Conservation (phyloP, 108 stramenopile genomes). For the Pseudonitzschia delicatissima region DNA sequence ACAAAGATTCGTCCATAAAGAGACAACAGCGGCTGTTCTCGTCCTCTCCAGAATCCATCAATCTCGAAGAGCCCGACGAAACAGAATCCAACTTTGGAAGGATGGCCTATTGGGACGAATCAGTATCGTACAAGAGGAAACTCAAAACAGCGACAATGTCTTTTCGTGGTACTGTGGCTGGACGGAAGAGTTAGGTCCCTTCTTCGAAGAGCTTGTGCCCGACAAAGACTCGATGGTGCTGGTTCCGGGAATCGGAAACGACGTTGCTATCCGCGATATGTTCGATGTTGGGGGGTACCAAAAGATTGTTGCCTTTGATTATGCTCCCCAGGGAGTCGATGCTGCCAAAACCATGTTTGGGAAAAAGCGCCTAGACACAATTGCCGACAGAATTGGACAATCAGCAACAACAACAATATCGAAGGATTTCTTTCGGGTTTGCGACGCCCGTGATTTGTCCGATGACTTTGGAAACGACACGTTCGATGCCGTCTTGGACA, state of each 20-base stretch:
- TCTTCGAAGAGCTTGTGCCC: constrained; percentile 48
- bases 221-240: constrained; percentile 11
- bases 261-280: constrained; percentile 57
- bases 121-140: neutral
- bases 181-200: constrained; percentile 55
- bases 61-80: neutral
- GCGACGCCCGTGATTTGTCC: constrained; percentile 55
- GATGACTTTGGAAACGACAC: constrained; percentile 18
- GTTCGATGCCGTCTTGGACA: constrained; percentile 79
- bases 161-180: constrained; percentile 68
- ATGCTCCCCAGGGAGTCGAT: constrained; percentile 63
- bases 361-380: constrained; percentile 23
- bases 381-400: neutral
- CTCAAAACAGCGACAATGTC: neutral
- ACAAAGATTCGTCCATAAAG: too few relatives aligned
- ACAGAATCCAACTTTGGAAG: neutral
- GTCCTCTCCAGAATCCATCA: too few relatives aligned
- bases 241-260: constrained; percentile 74
- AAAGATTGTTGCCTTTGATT: constrained; percentile 61
- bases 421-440: constrained; percentile 26
- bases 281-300: constrained; percentile 46
- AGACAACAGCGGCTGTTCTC: too few relatives aligned
- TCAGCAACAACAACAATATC: neutral
- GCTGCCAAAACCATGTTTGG: constrained; percentile 43
- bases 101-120: constrained; percentile 11